phyloP scores from a whole-genome alignment of 2,329 filamentous ascomycete species.

The Metarhizium humberi region DNA sequence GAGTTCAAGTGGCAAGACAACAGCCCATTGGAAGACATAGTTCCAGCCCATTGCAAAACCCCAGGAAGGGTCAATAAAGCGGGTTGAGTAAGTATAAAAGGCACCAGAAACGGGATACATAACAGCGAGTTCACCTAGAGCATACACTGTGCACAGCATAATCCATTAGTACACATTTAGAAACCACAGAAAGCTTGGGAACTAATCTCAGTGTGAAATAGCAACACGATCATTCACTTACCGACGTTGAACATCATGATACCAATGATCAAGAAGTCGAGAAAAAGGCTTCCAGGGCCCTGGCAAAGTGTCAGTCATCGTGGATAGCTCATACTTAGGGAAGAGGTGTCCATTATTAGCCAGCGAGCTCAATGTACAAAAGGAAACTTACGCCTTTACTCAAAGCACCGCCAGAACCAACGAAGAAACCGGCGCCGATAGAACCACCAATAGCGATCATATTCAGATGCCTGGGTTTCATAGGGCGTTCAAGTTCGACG shows the following conservation, averaged over 20 bases:
- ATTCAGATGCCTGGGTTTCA: constrained; percentile 47
- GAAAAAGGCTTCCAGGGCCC: constrained; percentile 33
- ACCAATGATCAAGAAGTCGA: constrained; percentile 46
- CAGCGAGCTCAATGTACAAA: background rate
- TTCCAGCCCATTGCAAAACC: constrained; percentile 44
- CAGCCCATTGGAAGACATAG: constrained; percentile 38
- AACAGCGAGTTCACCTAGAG: constrained; percentile 48
- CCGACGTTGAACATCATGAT: constrained; percentile 51
- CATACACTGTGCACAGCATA: constrained; percentile 31
- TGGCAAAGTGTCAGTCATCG: constrained; percentile 7
- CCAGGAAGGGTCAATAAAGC: constrained; percentile 52
- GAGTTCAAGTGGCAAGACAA: constrained; percentile 37
- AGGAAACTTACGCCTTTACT: constrained; percentile 29
- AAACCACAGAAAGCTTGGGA: background rate
- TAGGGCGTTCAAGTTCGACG: constrained; percentile 30
- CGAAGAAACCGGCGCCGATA: constrained; percentile 54
- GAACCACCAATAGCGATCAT: constrained; percentile 45
- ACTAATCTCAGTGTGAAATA: background rate
- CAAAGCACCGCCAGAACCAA: constrained; percentile 45
- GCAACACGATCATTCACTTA: constrained; percentile 9
- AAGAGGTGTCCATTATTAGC: background rate
- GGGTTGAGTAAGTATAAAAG: constrained; percentile 49
- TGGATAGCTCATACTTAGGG: background rate
- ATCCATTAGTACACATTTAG: background rate
- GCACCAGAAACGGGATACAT: constrained; percentile 51